Percentiles rank a stretch among this genome's conserved stretches.
Conservation (phyloP, 148 eudicot species). For the Rhododendron kiyosumense region DNA sequence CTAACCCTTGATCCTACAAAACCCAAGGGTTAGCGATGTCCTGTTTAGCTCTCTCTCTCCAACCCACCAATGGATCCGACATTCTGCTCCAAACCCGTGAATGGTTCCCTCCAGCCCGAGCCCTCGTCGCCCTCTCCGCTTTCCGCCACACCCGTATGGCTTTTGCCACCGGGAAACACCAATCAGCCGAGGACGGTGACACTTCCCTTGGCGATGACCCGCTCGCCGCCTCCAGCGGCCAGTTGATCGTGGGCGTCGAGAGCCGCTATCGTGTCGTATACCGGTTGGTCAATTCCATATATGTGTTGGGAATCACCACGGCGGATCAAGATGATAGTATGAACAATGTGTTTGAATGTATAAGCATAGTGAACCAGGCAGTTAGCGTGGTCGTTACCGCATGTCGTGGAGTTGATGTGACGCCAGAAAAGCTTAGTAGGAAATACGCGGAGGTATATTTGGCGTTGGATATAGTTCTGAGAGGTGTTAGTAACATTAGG, state of each 20-base stretch:
- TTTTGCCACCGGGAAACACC: conserved; percentile 44
- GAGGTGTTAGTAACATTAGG: conserved; percentile 86
- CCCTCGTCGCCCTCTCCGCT: conserved; percentile 79
- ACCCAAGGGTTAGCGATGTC: conserved; percentile 37
- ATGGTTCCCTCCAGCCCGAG: conserved; percentile 96
- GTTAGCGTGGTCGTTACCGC: conserved; percentile 75
- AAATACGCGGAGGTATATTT: conserved; percentile 87
- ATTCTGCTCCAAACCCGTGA: conserved; percentile 92
- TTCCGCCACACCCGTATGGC: conserved; percentile 75
- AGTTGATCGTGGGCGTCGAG: conserved; percentile 82
- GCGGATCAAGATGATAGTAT: conserved; percentile 45
- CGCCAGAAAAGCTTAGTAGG: conserved; percentile 73
- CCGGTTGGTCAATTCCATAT: conserved; percentile 77
- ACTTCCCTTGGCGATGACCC: conserved; percentile 87
- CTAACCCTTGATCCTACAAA: background rate
- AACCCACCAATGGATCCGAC: conserved; percentile 84
- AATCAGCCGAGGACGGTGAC: conserved; percentile 44
- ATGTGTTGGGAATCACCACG: conserved; percentile 78
- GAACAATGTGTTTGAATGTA: conserved; percentile 79
- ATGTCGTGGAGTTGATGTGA: conserved; percentile 76
- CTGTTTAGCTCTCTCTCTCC: conserved; percentile 84
- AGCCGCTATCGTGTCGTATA: conserved; percentile 78
- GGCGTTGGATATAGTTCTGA: conserved; percentile 90
- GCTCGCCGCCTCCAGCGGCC: conserved; percentile 81
- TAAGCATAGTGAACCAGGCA: conserved; percentile 82